Base-by-base conservation (phyloP, 805 yeast genomes). In the Candida dendrica region DNA sequence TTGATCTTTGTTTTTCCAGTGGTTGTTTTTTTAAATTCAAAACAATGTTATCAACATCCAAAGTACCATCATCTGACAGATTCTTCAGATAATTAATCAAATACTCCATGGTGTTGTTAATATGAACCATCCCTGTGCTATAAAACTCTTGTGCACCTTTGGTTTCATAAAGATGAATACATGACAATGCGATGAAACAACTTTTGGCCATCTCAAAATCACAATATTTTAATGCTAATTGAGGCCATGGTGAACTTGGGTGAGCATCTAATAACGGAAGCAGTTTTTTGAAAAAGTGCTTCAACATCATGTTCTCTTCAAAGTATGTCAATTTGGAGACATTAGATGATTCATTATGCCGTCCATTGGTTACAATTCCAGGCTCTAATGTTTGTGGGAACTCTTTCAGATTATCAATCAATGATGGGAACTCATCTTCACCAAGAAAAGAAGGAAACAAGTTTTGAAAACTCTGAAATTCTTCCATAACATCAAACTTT, bases 171-270 rank as follows among this genome's bases (percentile, higher is more conserved):
- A 77, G 58, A 52, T 77, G 81, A 31, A 75, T 75, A 37, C 80
- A 75, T 10, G 78, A 72, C 15, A 77, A 53, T 3, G 80, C 74
- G 17, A 77, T 67, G 48, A 77, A 76, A 46, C 82, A 77, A 46
- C 78, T 71, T 42, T 77, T 63, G 1, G 81, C 81, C 37, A 77
- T 68, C 47, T 75, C 77, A 47, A 73, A 68, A 49, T 76, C 79
- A 48, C 81, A 76, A 50, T 76, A 76, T 40, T 71, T 68, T 45
- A 77, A 59, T 35, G 79, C 79, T 43, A 77, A 54, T 44, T 75
- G 76, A 0, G 82, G 82, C 81, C 81, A 75, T 3, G 81, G 81
- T 1, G 79, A 64, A 34, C 72, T 71, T 0, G 81, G 82, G 51
- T 77, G 81, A 0, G 79, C 79, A 58, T 77, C 82, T 29, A 76